A percentile compares a stretch with the other conserved stretches of the same genome.
Evolutionary conservation across 2,329 filamentous ascomycete genomes (phyloP).

Genomic region (Pestalotiopsis sp.): DNA sequence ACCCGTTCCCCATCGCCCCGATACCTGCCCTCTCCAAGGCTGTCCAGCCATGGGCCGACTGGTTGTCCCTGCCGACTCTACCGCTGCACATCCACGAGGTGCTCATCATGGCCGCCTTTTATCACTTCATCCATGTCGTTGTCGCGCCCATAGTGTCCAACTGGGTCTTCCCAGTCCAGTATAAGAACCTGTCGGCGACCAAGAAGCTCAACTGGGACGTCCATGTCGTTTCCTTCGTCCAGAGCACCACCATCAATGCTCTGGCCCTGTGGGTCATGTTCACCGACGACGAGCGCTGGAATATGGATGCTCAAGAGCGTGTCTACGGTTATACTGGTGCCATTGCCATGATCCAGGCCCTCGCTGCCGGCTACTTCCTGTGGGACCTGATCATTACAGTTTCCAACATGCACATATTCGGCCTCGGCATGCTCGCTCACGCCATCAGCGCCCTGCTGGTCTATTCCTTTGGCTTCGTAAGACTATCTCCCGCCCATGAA

Average conservation of each 20-base stretch:
- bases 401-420: conserved; percentile 71
- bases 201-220: conserved; percentile 83
- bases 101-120: conserved; percentile 64
- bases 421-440: conserved; percentile 75
- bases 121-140: conserved; percentile 67
- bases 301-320: conserved; percentile 67
- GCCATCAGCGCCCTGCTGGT: conserved; percentile 74
- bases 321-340: conserved; percentile 79
- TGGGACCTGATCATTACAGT: conserved; percentile 78
- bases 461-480: conserved; percentile 78
- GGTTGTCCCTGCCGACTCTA: conserved; percentile 63
- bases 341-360: conserved; percentile 71
- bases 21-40: conserved; percentile 58
- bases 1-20: conserved; percentile 69
- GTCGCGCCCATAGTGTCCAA: conserved; percentile 69
- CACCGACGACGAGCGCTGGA: conserved; percentile 65
- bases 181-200: conserved; percentile 60
- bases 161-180: conserved; percentile 62
- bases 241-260: conserved; percentile 71
- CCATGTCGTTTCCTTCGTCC: conserved; percentile 81
- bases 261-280: conserved; percentile 76
- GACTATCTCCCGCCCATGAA: conserved; percentile 34
- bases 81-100: conserved; percentile 80
- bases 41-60: conserved; percentile 65
- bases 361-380: conserved; percentile 80